A percentile compares a stretch with the other conserved stretches of the same genome.
phyloP scores from a whole-genome alignment of 2,329 filamentous ascomycete species.

The Neopestalotiopsis rosae region DNA sequence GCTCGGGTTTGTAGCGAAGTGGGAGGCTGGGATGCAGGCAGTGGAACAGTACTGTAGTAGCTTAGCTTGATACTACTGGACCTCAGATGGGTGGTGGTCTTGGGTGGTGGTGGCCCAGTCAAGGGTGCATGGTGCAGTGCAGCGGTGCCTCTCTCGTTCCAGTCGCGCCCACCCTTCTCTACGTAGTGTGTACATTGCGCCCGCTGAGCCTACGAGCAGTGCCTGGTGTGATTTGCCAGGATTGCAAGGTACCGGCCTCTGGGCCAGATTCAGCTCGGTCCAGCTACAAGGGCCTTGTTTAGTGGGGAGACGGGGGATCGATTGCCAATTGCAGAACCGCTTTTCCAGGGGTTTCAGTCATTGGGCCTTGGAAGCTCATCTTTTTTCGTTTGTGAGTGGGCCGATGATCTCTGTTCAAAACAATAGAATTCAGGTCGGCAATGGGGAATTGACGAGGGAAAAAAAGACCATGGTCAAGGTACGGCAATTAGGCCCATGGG shows the following conservation, averaged over 20 bases:
- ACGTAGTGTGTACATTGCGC: neutral
- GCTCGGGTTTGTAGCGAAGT: slow-evolving; percentile 7
- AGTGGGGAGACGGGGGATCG: slow-evolving; percentile 25
- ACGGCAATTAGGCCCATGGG: slow-evolving; percentile 10
- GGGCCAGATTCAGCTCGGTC: slow-evolving; percentile 11
- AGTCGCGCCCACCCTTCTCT: neutral
- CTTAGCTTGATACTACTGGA: neutral
- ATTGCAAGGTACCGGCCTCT: neutral
- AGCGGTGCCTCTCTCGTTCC: neutral
- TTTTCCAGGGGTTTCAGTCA: slow-evolving; percentile 10
- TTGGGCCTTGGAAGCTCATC: slow-evolving; percentile 11
- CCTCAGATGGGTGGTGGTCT: neutral
- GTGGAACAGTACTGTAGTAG: slow-evolving; percentile 10
- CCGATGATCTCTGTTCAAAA: slow-evolving; percentile 12
- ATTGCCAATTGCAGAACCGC: slow-evolving; percentile 27
- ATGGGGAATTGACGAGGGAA: slow-evolving; percentile 6
- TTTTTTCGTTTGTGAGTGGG: neutral
- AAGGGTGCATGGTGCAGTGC: too few species aligned
- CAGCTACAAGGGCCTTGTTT: slow-evolving; percentile 33
- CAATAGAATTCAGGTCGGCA: neutral
- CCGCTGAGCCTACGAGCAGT: too few species aligned
- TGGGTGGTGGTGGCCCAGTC: neutral
- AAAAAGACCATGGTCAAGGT: neutral
- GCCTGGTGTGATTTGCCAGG: neutral
- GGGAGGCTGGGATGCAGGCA: slow-evolving; percentile 18